Percentiles rank a stretch among this genome's conserved stretches.
These are phyloP conservation scores for Babesia microti DNA, from an alignment of 169 alveolate genomes.

Conservation along the genomic window DNA sequence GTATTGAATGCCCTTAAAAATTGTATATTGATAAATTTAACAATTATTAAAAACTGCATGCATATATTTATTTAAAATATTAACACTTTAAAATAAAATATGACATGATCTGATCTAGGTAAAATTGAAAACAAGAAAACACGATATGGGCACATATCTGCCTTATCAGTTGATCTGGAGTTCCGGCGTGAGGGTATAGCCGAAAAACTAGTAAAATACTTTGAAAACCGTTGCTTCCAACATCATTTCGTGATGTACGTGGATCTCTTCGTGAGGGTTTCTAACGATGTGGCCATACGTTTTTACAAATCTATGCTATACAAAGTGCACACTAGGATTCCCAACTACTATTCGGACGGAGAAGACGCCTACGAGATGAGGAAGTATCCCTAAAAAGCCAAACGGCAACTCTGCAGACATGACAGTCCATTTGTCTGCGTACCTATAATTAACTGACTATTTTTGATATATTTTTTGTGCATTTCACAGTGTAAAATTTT, in stretches of 20 bases:
- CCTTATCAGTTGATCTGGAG: constrained; percentile 38
- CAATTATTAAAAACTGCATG: no score
- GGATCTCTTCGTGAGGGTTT: constrained; percentile 42
- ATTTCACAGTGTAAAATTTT: no score
- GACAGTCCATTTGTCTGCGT: no score
- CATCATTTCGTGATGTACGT: constrained; percentile 33
- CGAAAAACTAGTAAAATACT: constrained; percentile 42
- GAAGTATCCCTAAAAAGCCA: constrained; percentile 11
- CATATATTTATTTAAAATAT: no score
- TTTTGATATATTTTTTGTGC: no score
- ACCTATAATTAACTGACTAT: no score
- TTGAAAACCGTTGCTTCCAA: constrained; percentile 41
- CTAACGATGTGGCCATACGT: constrained; percentile 43
- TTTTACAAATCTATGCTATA: constrained; percentile 46
- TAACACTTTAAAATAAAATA: no score
- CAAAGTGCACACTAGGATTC: constrained; percentile 37
- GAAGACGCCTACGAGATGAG: constrained; percentile 63
- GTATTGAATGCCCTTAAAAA: no score
- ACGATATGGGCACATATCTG: constrained; percentile 55
- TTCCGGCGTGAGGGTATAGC: constrained; percentile 52
- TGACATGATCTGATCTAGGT: no score
- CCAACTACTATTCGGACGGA: constrained; percentile 40
- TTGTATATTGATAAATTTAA: no score
- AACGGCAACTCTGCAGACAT: no score
- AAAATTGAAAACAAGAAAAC: no score